Base-by-base conservation (phyloP, 345 rosid genomes). In the Dimocarpus longan region DNA sequence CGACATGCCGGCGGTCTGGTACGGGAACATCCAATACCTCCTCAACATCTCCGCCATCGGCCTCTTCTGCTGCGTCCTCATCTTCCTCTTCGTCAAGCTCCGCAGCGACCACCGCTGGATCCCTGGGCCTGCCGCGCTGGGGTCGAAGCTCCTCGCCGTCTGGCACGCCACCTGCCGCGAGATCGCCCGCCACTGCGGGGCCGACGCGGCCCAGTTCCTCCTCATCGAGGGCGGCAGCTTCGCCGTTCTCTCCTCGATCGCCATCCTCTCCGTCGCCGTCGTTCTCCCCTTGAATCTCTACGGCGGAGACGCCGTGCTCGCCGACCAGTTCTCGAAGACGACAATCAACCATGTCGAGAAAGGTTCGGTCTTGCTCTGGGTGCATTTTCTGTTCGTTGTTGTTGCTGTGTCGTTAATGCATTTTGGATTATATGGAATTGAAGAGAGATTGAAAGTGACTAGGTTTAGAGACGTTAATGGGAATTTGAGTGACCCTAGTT, bases 391-490 rank as follows among this genome's bases (percentile, higher is more conserved):
- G 21, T 93, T 92, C 72, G 90, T 91, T 57, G 92, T 89, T 3
- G 42, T 89, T 52, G 92, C 91, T 50, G 96, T 90, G 54, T 72
- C 80, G 10, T 78, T 91, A 57, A 86, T 88, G 50, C 98, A 96
- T 90, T 89, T 85, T 44, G 97, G 97, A 52, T 91, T 93, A 77
- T 84, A 89, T 70, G 91, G 78, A 43, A 77, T 96, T 65, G 97
- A 94, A 62, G 84, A 85, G 71, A 85, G 97, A 83, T 65, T 93
- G 57, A 96, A 81, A 75, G 83, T 93, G 43, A 96, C 99, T 82
- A 93, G 99, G 80, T 94, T 93, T 86, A 92, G 97, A 82, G 97
- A 93, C 84, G 99, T 91, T 69, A 91, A 95, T 85, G 97, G 97
- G 73, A 95, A 95, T 84, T 82, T 93, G 37, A 95, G 96, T 46